These are phyloP conservation scores for Cytospora piceicola DNA, from an alignment of 2,329 filamentous ascomycete genomes.

Conservation along the genomic window DNA sequence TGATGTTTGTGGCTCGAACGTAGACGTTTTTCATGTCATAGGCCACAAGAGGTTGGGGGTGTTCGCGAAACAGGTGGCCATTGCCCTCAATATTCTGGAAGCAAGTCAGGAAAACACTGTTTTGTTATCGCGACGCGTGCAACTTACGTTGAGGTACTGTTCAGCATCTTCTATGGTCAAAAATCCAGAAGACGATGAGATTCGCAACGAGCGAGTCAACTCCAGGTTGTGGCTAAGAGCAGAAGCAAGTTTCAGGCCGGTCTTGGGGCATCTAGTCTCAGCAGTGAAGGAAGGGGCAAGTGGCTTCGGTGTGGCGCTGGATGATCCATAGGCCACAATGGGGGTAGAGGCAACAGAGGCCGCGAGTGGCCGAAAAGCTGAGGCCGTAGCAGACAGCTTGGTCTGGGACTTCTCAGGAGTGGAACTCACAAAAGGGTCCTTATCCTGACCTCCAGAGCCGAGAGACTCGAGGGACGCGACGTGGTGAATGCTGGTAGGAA, in stretches of 20 bases:
- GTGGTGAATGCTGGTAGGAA: conserved; percentile 1
- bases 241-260: conserved; percentile 38
- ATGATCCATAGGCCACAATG: conserved; percentile 33
- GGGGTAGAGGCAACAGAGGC: conserved; percentile 28
- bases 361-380: conserved; percentile 60
- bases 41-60: conserved; percentile 44
- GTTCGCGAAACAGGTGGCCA: conserved; percentile 40
- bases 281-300: conserved; percentile 21
- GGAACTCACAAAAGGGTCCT: conserved; percentile 59
- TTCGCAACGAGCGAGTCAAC: conserved; percentile 50
- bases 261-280: conserved; percentile 32
- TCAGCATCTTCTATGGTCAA: conserved; percentile 47
- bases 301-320: conserved; percentile 22
- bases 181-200: conserved; percentile 41
- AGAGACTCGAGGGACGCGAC: conserved; percentile 34
- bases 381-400: conserved; percentile 67
- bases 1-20: conserved; percentile 62
- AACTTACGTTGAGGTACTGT: conserved; percentile 50
- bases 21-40: conserved; percentile 49
- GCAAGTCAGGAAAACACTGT: conserved; percentile 29
- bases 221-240: conserved; percentile 51
- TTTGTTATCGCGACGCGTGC: no score
- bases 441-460: conserved; percentile 41
- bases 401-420: conserved; percentile 42
- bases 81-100: conserved; percentile 46